Evolutionary conservation across 129 eudicot genomes (phyloP), one percentile per base, ranked within the genome.

Genomic region (Chrysanthemum makinoi): DNA sequence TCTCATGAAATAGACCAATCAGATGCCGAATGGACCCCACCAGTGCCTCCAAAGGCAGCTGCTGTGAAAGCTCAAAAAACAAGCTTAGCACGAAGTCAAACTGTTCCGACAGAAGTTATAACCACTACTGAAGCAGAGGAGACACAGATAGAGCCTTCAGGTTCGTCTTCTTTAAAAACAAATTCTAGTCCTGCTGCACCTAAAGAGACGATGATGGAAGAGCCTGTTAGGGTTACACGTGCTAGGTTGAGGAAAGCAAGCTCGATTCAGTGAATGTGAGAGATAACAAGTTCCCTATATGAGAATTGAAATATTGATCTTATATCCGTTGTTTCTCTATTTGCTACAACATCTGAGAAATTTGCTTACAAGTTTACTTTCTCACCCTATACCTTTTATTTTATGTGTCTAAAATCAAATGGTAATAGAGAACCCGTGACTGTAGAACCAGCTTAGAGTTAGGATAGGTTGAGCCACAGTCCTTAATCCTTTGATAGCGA

Each of bases 231-330:
- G 49, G 83, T 82, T 16, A 84, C 97, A 18, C 82, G 90, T 63
- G 83, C 84, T 48, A 88, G 90, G 73, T 81, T 75, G 81, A 86
- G 96, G 80, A 87, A 79, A 76, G 76, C 84, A 10, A 77, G 22
- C 75, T 85, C 67, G 16, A 68, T 54, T 74, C 87, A 65, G 74
- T 81, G 70, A 79, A 14, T 52, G 48, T 72, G 69, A 33, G 70
- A 50, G 76, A 47, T 47, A 48, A 47, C 30, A 33, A 50, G 7
- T 10, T 3, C 46, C 6, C 57, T 52, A 16, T 52, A 72, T 68
- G 79, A 58, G 70, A 71, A 10, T 14, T 61, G 79, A 74, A 58
- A 69, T 72, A 51, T 66, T 62, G 51, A 70, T 74, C 77, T 22
- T 68, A 35, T 68, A 39, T 68, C 57, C 33, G 60, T 24, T 73